These are phyloP conservation scores for Magnolia sinica DNA, from an alignment of 164 flowering plant genomes.

Conservation along the genomic window DNA sequence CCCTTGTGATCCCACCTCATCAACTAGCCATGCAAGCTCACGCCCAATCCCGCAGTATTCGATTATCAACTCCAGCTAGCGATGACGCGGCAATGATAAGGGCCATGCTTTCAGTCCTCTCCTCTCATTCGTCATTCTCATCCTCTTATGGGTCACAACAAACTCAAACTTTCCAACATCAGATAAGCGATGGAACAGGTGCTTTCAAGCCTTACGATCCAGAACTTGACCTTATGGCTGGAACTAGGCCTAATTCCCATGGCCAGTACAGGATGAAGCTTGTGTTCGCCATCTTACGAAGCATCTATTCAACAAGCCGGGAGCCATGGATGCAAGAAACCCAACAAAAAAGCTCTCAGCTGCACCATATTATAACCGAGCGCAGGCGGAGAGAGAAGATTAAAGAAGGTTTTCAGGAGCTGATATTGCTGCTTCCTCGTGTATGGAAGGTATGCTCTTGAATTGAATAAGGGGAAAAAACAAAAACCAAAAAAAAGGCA, in stretches of 20 bases:
- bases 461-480: not conserved
- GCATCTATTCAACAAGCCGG: constrained; percentile 24
- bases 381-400: constrained; percentile 71
- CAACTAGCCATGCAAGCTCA: constrained; percentile 22
- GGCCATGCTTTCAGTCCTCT: constrained; percentile 60
- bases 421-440: constrained; percentile 73
- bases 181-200: constrained; percentile 15
- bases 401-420: constrained; percentile 63
- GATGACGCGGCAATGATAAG: constrained; percentile 50
- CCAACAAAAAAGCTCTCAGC: constrained; percentile 41
- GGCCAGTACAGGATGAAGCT: constrained; percentile 42
- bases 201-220: constrained; percentile 48
- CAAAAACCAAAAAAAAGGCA: no score
- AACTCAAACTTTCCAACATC: not conserved
- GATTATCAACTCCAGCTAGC: constrained; percentile 26
- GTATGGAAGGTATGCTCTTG: constrained; percentile 62
- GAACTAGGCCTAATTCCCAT: constrained; percentile 1
- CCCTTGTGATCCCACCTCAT: no score
- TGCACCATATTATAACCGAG: constrained; percentile 81
- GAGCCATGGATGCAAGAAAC: constrained; percentile 28
- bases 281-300: constrained; percentile 36
- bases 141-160: constrained; percentile 15
- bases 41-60: constrained; percentile 8
- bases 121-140: constrained; percentile 36
- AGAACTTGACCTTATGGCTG: constrained; percentile 5